Evolutionary conservation across 2,329 filamentous ascomycete species (phyloP).

Genomic region (Hyphodiscus sp.): DNA sequence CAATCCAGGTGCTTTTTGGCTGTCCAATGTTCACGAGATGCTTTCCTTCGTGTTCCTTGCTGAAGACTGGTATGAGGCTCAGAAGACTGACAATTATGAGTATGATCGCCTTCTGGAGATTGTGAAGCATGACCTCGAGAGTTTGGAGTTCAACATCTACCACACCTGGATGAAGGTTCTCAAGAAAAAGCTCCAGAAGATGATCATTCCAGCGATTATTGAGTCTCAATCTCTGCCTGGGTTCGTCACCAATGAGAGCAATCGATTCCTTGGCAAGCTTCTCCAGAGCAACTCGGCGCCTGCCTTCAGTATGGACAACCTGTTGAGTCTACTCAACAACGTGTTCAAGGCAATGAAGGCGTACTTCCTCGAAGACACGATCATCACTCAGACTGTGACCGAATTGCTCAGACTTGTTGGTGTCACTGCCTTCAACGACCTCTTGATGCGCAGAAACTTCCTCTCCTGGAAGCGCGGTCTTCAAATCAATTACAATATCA

Average conservation of each 20-base stretch:
- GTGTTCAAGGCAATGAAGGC: slow-evolving; percentile 99
- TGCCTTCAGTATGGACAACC: slow-evolving; percentile 99
- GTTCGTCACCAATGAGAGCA: slow-evolving; percentile 98
- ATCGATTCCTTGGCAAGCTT: slow-evolving; percentile 95
- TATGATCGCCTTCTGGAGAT: slow-evolving; percentile 97
- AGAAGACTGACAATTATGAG: slow-evolving; percentile 99
- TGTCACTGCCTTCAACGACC: slow-evolving; percentile 96
- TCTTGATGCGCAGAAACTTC: slow-evolving; percentile 97
- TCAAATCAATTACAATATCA: slow-evolving; percentile 99
- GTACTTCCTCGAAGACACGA: slow-evolving; percentile 93
- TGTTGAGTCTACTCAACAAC: slow-evolving; percentile 90
- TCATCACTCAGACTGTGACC: slow-evolving; percentile 91
- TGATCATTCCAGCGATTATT: slow-evolving; percentile 99
- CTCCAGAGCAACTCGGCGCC: slow-evolving; percentile 83
- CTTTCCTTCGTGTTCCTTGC: slow-evolving; percentile 98
- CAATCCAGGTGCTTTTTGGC: slow-evolving; percentile 96
- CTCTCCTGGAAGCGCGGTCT: slow-evolving; percentile 98
- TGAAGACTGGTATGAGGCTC: slow-evolving; percentile 98
- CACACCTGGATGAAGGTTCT: slow-evolving; percentile 99
- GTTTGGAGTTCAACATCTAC: slow-evolving; percentile 99
- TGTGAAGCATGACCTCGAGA: slow-evolving; percentile 97
- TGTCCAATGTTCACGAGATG: slow-evolving; percentile 99
- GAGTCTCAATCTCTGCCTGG: slow-evolving; percentile 97
- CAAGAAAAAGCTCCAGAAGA: slow-evolving; percentile 99
- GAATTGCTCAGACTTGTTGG: slow-evolving; percentile 90